Percentiles rank a stretch among this genome's conserved stretches.
These are phyloP conservation scores for Saitozyma sp. DNA, from an alignment of 768 basidiomycete genomes.

Conservation along the genomic window DNA sequence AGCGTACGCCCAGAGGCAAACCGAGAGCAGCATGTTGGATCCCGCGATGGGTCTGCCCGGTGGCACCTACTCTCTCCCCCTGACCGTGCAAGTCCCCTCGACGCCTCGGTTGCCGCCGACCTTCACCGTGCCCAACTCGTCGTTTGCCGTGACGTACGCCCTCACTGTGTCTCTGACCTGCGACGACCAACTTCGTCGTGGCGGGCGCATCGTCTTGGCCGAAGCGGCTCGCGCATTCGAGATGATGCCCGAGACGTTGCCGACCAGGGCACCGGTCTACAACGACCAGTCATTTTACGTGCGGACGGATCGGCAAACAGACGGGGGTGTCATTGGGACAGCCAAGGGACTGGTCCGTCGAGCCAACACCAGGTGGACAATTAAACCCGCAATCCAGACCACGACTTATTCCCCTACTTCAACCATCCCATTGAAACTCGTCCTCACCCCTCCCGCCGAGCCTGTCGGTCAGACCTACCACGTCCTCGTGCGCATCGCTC, in stretches of 20 bases:
- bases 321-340: constrained; percentile 2
- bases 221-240: constrained; percentile 40
- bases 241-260: constrained; percentile 47
- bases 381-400: constrained; percentile 38
- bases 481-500: constrained; percentile 30
- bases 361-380: constrained; percentile 30
- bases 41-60: constrained; percentile 32
- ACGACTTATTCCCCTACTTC: constrained; percentile 46
- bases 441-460: constrained; percentile 27
- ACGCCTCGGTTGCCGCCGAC: constrained; percentile 40
- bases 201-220: constrained; percentile 27
- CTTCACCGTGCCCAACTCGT: constrained; percentile 30
- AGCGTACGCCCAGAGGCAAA: constrained; percentile 21
- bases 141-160: constrained; percentile 45
- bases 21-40: constrained; percentile 22
- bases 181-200: constrained; percentile 31
- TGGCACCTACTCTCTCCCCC: constrained; percentile 43
- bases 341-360: constrained; percentile 8
- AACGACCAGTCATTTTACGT: constrained; percentile 31
- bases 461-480: constrained; percentile 12
- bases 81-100: constrained; percentile 46
- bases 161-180: constrained; percentile 36
- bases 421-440: constrained; percentile 33
- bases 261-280: constrained; percentile 33
- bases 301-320: constrained; percentile 7